Base-by-base conservation (phyloP, 2,329 filamentous ascomycete species). In the Neophaeococcomyces aloes region DNA sequence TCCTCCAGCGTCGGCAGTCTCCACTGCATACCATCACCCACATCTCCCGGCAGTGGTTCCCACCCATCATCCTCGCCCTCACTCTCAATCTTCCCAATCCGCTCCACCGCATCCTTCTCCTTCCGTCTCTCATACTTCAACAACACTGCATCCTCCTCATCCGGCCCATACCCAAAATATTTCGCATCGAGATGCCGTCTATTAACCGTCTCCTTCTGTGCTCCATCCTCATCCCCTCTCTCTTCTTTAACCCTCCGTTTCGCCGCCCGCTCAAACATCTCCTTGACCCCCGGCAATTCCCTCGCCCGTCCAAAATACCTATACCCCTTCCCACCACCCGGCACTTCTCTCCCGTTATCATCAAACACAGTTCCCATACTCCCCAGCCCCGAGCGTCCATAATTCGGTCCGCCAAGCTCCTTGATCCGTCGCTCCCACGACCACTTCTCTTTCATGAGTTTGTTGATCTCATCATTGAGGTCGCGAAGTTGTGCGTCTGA, bases 401-500 rank as follows among this genome's bases (percentile, higher is more conserved):
- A 98, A 65, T 96, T 96, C 23, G 91, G 91, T 2, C 91, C 91
- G n/a, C 91, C 91, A 18, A 96, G 64, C 58, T 94, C 93, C 46
- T 88, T 77, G 55, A 98, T 95, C 66, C 95, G 87, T 56, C 91
- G 78, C 71, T 98, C 91, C 91, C 91, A 98, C 76, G 94, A 88
- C 74, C 93, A 87, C 67, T 98, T 98, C 70, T 98, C 91, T 52
- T 87, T 81, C 86, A 98, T 95, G 50, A 94, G 75, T 68, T 94
- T 94, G 72, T 98, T 98, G 72, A 98, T 94, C 67, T 98, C 91
- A 65, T 98, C 91, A 69, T 98, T 98, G 61, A 98, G 72, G 65
- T 98, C 91, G 59, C 91, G 81, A 64, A 98, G 86, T 71, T 96
- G 91, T 70, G 84, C 96, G 72, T 98, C 91, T 65, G 79, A 86